A percentile compares a stretch with the other conserved stretches of the same genome.
These are phyloP conservation scores for Kentomonas sorsogonicus DNA, from an alignment of 208 protist genomes.

Conservation along the genomic window DNA sequence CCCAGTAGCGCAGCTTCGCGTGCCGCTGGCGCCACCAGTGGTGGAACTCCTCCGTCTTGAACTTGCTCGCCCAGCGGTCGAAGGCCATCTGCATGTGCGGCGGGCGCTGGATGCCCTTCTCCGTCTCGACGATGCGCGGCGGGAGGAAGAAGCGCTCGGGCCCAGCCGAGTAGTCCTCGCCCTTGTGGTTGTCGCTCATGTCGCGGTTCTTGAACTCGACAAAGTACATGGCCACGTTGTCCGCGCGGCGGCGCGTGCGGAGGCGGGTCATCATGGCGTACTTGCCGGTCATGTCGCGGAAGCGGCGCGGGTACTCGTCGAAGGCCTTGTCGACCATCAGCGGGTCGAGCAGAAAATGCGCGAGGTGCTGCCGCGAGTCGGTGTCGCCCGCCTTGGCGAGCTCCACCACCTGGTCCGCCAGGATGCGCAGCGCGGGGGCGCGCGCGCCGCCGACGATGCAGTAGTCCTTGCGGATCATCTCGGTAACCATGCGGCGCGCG, in stretches of 20 bases:
- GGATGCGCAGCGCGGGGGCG: slow-evolving; percentile 77
- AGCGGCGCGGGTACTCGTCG: slow-evolving; percentile 86
- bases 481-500: slow-evolving; percentile 84
- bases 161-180: slow-evolving; percentile 77
- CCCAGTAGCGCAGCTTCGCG: slow-evolving; percentile 88
- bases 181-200: slow-evolving; percentile 87
- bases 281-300: slow-evolving; percentile 75
- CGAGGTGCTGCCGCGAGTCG: slow-evolving; percentile 82
- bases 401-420: slow-evolving; percentile 86
- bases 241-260: slow-evolving; percentile 52
- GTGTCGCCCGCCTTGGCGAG: slow-evolving; percentile 86
- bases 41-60: slow-evolving; percentile 90
- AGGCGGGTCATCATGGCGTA: slow-evolving; percentile 88
- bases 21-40: slow-evolving; percentile 89
- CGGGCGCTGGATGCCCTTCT: slow-evolving; percentile 84
- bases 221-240: slow-evolving; percentile 87
- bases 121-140: slow-evolving; percentile 79
- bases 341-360: slow-evolving; percentile 84
- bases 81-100: slow-evolving; percentile 92
- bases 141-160: slow-evolving; percentile 89
- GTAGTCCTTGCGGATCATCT: slow-evolving; percentile 87
- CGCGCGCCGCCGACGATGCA: slow-evolving; percentile 83
- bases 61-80: slow-evolving; percentile 88
- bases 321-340: slow-evolving; percentile 91
- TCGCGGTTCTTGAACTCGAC: slow-evolving; percentile 88